Percentiles rank a stretch among this genome's conserved stretches.
These are phyloP conservation scores for Colletotrichum acutatum DNA, from an alignment of 2,329 filamentous ascomycete genomes.

Conservation along the genomic window DNA sequence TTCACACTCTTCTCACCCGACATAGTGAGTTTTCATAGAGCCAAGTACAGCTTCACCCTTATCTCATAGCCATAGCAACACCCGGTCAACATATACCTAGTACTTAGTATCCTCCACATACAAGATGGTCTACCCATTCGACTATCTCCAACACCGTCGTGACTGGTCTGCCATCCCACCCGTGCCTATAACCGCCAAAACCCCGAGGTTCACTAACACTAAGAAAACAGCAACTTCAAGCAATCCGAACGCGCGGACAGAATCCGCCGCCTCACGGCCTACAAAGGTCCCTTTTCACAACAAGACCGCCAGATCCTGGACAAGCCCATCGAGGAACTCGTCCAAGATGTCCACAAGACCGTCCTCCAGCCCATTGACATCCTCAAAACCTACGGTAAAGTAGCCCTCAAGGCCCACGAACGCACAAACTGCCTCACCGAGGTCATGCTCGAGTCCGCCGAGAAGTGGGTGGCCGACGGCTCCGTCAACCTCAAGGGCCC, in stretches of 20 bases:
- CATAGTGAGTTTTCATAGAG: neutral
- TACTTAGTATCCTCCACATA: neutral
- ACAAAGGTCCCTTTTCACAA: slow-evolving; percentile 72
- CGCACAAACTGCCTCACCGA: slow-evolving; percentile 93
- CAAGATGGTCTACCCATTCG: slow-evolving; percentile 44
- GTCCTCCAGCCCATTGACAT: slow-evolving; percentile 75
- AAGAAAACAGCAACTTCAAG: slow-evolving; percentile 74
- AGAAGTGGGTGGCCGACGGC: slow-evolving; percentile 72
- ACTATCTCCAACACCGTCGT: slow-evolving; percentile 76
- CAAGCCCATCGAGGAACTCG: slow-evolving; percentile 81
- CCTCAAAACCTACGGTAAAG: slow-evolving; percentile 87
- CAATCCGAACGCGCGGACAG: slow-evolving; percentile 78
- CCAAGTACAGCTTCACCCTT: neutral
- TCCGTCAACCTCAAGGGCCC: slow-evolving; percentile 81
- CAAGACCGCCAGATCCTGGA: slow-evolving; percentile 75
- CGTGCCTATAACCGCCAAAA: neutral
- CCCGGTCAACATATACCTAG: neutral
- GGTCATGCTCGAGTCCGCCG: slow-evolving; percentile 81
- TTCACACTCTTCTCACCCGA: neutral
- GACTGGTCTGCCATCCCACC: slow-evolving; percentile 69
- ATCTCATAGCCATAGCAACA: neutral
- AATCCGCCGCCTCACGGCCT: slow-evolving; percentile 74
- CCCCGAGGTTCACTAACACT: slow-evolving; percentile 42
- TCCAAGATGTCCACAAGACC: slow-evolving; percentile 80
- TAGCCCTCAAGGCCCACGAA: slow-evolving; percentile 83